These are phyloP conservation scores for Xylaria scruposa DNA, from an alignment of 495 filamentous ascomycete genomes.

Conservation along the genomic window DNA sequence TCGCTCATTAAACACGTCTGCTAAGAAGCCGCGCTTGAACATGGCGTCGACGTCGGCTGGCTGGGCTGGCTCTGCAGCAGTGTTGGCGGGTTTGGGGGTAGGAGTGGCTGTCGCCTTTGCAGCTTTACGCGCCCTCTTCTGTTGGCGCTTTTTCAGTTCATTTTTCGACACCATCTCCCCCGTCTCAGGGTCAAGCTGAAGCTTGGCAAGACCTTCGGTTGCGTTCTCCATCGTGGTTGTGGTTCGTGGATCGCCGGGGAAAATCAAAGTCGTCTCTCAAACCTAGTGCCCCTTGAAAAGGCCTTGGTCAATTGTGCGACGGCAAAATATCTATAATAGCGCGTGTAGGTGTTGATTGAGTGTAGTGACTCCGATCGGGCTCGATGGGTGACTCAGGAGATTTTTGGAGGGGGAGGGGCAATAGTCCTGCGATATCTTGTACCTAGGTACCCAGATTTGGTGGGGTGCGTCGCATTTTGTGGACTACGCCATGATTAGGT, in stretches of 20 bases:
- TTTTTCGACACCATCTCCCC: conserved; percentile 3
- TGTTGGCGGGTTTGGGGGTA: not conserved
- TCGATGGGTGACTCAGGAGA: too few relatives aligned
- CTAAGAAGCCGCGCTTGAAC: conserved; percentile 5
- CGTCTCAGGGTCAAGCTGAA: not conserved
- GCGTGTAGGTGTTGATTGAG: not conserved
- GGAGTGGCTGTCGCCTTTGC: not conserved
- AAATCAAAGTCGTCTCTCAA: not conserved
- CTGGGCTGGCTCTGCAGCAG: not conserved
- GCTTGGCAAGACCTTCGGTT: not conserved
- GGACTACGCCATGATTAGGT: too few relatives aligned
- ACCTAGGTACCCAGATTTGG: too few relatives aligned
- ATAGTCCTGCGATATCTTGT: too few relatives aligned
- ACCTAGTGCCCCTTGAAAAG: not conserved
- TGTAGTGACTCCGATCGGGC: too few relatives aligned
- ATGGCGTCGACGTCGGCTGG: not conserved
- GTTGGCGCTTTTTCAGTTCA: not conserved
- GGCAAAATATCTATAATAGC: too few relatives aligned
- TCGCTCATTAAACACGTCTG: not conserved
- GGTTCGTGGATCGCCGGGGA: not conserved
- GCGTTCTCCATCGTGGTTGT: not conserved
- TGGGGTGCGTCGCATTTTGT: too few relatives aligned
- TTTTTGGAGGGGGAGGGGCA: too few relatives aligned
- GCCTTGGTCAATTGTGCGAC: not conserved
- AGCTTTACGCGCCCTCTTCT: not conserved